Evolutionary conservation across 495 filamentous ascomycete species (phyloP), one percentile per base, ranked within the genome.

Genomic region (Sporormia fimetaria): DNA sequence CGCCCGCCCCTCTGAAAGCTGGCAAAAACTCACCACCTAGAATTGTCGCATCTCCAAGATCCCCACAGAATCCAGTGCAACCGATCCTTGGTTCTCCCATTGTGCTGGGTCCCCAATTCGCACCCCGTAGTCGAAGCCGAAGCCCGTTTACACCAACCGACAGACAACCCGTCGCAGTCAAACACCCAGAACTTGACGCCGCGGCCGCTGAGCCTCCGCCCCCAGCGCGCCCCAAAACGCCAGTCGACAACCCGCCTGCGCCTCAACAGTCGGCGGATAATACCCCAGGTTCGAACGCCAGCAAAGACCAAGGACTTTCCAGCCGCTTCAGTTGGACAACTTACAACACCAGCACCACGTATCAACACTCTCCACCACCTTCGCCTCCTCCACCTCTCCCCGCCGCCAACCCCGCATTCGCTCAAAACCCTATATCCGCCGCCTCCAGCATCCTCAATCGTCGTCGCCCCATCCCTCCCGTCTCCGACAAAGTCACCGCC

Each of bases 311-410:
- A 17, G 34, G 78, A 34, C 79, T 75, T 6, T 54, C 58, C 0
- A 87, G 80, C 38, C 80, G 80, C 27, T 85, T 83, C 63, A 85
- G 78, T 57, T 63, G 76, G 32, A 80, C 80, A 11, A 85, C 81
- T 2, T 79, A 80, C 54, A 73, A 75, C n/a, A 67, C 74, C 2
- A 69, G 65, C 9, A 67, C 70, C 11, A 54, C 52, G 14, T 64
- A 63, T 40, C 58, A 67, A 34, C 54, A 64, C 17, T 73, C 65
- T 35, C 66, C 62, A 14, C 64, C 63, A 17, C 57, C 55, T 9
- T 73, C 64, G 12, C 55, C 60, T 1, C 51, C 58, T 9, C 61
- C 64, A 11, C 61, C 66, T 11, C 42, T 60, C 9, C 61, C 57
- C 8, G 47, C 44, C 7, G 47, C 42, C 20, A 58, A 60, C 26